These are phyloP conservation scores for Pythium inflatum DNA, from an alignment of 352 stramenopile genomes.

Conservation along the genomic window DNA sequence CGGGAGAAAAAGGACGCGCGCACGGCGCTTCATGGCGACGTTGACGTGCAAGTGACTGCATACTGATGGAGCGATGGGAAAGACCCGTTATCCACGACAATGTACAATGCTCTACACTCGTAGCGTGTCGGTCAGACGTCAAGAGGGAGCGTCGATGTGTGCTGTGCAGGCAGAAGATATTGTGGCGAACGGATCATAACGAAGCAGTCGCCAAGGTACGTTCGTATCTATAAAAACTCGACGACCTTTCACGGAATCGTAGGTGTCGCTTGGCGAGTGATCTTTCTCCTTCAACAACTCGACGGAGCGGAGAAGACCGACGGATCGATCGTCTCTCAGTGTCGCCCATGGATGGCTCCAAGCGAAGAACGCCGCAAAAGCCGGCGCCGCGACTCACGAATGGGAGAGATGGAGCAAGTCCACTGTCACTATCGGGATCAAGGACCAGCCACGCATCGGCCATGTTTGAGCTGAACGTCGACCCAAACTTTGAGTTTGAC, in stretches of 20 bases:
- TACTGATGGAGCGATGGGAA: slow-evolving; percentile 2
- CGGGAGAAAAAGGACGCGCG: slow-evolving; percentile 75
- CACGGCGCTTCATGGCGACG: slow-evolving; percentile 12
- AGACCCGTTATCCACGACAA: not conserved
- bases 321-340: not conserved
- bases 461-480: slow-evolving; percentile 58
- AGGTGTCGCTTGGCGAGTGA: not conserved
- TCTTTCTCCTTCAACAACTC: not conserved
- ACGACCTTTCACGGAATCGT: slow-evolving; percentile 25
- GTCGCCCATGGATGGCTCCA: slow-evolving; percentile 27
- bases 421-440: not conserved
- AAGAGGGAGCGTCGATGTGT: not conserved
- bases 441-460: slow-evolving; percentile 13
- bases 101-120: slow-evolving; percentile 5
- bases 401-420: not conserved
- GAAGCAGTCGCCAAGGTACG: not conserved
- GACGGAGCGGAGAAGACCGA: too few species aligned
- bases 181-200: not conserved
- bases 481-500: slow-evolving; percentile 75
- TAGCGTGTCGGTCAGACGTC: not conserved
- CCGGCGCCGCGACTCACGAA: not conserved
- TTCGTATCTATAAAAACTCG: slow-evolving; percentile 21
- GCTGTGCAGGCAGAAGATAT: not conserved
- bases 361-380: slow-evolving; percentile 29
- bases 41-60: slow-evolving; percentile 15